These are phyloP conservation scores for Cavenderia fasciculata DNA, from an alignment of 78 protist genomes.

Conservation along the genomic window DNA sequence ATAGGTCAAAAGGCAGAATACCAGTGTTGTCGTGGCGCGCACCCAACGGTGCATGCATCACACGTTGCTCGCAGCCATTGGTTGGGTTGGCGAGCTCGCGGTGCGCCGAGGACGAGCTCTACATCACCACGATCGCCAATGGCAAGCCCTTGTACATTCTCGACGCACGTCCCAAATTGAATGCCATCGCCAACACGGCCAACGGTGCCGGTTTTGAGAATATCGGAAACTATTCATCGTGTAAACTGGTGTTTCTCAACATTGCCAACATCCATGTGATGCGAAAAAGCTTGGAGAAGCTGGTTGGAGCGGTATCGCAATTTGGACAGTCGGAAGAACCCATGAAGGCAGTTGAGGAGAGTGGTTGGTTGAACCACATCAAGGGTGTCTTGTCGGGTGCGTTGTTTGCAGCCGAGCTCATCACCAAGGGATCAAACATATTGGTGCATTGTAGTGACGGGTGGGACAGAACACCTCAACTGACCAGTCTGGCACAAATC, in stretches of 20 bases:
- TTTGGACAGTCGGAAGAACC: neutral
- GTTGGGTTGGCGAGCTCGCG: slow-evolving; percentile 39
- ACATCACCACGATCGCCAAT: neutral
- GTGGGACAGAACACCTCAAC: slow-evolving; percentile 93
- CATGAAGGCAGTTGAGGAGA: slow-evolving; percentile 17
- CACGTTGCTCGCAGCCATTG: slow-evolving; percentile 49
- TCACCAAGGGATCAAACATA: neutral
- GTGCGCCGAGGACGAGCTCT: slow-evolving; percentile 49
- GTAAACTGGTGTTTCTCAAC: slow-evolving; percentile 75
- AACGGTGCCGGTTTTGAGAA: slow-evolving; percentile 86
- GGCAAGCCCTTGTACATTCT: slow-evolving; percentile 40
- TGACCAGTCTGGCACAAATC: slow-evolving; percentile 80
- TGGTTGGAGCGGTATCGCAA: neutral
- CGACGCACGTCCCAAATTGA: slow-evolving; percentile 90
- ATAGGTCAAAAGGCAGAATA: slow-evolving; percentile 44
- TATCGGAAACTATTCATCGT: slow-evolving; percentile 33
- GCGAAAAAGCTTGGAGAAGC: slow-evolving; percentile 61
- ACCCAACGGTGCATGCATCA: slow-evolving; percentile 8
- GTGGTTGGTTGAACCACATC: slow-evolving; percentile 53
- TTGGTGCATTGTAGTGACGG: slow-evolving; percentile 88
- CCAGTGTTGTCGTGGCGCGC: slow-evolving; percentile 39
- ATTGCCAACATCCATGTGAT: slow-evolving; percentile 94
- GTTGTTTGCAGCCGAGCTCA: slow-evolving; percentile 37
- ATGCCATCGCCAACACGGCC: slow-evolving; percentile 81
- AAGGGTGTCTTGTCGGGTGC: slow-evolving; percentile 8